Evolutionary conservation across 106 monocot genomes (phyloP), one percentile per base, ranked within the genome.

Genomic region (Triglochin maritima): DNA sequence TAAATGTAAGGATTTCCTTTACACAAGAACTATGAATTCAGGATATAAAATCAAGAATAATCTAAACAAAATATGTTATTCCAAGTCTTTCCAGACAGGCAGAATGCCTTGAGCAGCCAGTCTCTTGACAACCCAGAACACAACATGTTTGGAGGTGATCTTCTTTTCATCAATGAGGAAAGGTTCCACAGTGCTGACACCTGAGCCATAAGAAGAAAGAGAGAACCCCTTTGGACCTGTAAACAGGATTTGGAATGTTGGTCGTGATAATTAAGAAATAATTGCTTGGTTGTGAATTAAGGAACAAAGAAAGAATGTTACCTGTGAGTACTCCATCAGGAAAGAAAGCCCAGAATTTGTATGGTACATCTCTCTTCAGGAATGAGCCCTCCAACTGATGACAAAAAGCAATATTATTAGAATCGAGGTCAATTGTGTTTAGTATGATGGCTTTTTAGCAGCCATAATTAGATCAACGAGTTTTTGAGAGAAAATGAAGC

Each of bases 281-380:
- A 60, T 60, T 44, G 60, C 44, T 44, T 4, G 43, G 9, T 16
- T 4, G 5, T 3, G 5, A 44, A 52, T 15, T 52, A 49, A 8
- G 46, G 58, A 46, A 29, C 15, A 13, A 7, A 47, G 49, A 49
- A 16, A 49, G 9, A 53, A 29, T 29, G 29, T 29, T 81, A 83
- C 93, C 93, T 57, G 79, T 83, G 54, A 93, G 75, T 14, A 41
- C 73, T 71, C 93, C 93, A 71, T 77, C 52, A 7, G 86, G 88
- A 50, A 93, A 93, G 72, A 93, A 93, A 45, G 81, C 93, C 88
- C 93, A 93, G 72, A 93, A 93, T 73, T 68, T 78, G 55, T 93
- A 80, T 4, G 86, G 77, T 29, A 74, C 60, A 29, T 73, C 86
- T 4, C 86, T 74, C 77, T 89, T 88, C 43, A 77, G 9, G 65